Evolutionary conservation across 805 yeast species (phyloP).

Genomic region (Candida chauliodis): DNA sequence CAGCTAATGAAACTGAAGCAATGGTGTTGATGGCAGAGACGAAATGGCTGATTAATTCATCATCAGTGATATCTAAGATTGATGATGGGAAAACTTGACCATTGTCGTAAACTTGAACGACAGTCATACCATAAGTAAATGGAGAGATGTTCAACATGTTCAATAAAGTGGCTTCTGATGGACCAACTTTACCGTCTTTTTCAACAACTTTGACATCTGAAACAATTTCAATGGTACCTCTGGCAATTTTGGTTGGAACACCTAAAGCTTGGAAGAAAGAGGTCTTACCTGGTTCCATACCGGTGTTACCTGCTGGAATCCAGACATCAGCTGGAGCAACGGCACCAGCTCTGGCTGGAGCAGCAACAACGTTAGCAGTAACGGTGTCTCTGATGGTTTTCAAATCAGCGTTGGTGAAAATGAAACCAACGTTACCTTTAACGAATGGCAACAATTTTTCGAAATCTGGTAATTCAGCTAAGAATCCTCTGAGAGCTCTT

Average conservation of each 20-base stretch:
- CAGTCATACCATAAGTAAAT: conserved; percentile 96
- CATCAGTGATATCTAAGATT: conserved; percentile 98
- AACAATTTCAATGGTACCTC: conserved; percentile 99
- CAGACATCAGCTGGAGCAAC: conserved; percentile 96
- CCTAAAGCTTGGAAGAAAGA: conserved; percentile 99
- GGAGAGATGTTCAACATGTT: conserved; percentile 99
- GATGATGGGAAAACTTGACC: conserved; percentile 97
- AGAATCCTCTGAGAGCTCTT: conserved; percentile 97
- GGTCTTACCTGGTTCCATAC: conserved; percentile 99
- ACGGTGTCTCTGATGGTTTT: conserved; percentile 87
- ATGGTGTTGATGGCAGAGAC: conserved; percentile 88
- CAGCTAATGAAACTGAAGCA: conserved; percentile 95
- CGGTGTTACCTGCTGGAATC: conserved; percentile 99
- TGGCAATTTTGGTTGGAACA: conserved; percentile 99
- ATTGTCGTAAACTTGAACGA: conserved; percentile 95
- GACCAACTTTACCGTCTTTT: conserved; percentile 88
- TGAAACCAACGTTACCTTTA: conserved; percentile 99
- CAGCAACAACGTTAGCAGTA: conserved; percentile 93
- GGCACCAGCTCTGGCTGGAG: conserved; percentile 99
- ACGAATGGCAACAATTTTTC: conserved; percentile 94
- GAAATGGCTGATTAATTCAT: conserved; percentile 89
- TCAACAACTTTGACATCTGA: conserved; percentile 93
- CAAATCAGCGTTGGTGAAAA: conserved; percentile 96
- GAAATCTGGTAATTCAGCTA: conserved; percentile 89
- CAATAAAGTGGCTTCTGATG: conserved; percentile 97